Evolutionary conservation across 176 grass and related monocot species (phyloP).

Genomic region (Hordeum marinum): DNA sequence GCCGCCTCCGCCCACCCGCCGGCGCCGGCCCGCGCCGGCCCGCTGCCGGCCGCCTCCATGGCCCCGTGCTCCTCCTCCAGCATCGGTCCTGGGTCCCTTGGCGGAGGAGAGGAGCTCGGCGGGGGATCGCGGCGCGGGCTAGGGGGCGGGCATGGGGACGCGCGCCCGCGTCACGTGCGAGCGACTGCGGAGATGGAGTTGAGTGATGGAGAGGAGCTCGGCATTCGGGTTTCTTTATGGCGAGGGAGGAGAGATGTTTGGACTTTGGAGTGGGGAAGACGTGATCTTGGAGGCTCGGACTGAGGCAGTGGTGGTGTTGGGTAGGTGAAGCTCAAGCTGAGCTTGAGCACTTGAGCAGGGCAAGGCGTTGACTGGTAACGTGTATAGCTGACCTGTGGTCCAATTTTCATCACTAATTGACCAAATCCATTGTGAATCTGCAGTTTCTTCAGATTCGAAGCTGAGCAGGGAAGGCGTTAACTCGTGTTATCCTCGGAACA

Average conservation of each 20-base stretch:
- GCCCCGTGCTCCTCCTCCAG: constrained; percentile 8
- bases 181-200: background rate
- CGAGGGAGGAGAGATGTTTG: background rate
- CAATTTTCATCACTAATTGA: background rate
- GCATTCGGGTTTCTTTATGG: constrained; percentile 15
- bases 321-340: background rate
- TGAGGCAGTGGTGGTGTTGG: background rate
- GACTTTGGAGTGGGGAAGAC: constrained; percentile 9
- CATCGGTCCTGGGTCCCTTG: background rate
- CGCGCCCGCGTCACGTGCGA: constrained; percentile 9
- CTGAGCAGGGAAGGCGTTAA: no score
- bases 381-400: background rate
- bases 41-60: constrained; percentile 39
- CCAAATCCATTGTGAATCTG: background rate
- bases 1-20: background rate
- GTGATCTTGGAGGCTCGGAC: constrained; percentile 4
- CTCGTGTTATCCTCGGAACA: no score
- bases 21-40: background rate
- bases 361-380: background rate
- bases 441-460: background rate
- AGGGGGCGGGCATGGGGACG: background rate
- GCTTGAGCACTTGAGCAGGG: background rate
- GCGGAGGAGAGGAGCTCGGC: background rate
- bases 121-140: background rate
- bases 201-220: background rate